Conservation (phyloP, 2,329 filamentous ascomycete species). For the Xylaria sp. region DNA sequence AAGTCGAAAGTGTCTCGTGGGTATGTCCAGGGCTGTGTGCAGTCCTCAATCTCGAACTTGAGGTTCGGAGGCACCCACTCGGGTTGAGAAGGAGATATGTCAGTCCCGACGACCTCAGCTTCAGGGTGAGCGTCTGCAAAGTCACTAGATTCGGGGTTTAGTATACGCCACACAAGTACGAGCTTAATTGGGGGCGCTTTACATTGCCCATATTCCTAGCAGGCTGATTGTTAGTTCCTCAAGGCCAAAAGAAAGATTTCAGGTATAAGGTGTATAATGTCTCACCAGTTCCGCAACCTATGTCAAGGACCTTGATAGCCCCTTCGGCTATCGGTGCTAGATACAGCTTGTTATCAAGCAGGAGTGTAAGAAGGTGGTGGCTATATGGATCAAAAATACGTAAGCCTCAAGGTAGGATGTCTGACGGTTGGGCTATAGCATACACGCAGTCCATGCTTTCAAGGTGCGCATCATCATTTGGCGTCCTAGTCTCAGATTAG, state of each 20-base stretch:
- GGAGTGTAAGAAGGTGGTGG: conserved; percentile 46
- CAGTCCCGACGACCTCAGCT: conserved; percentile 62
- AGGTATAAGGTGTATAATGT: neutral
- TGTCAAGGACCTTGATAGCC: conserved; percentile 49
- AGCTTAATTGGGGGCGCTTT: conserved; percentile 18
- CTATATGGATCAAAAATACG: conserved; percentile 30
- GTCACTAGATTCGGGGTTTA: conserved; percentile 54
- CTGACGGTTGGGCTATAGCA: neutral
- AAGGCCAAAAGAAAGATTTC: neutral
- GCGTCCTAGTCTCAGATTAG: conserved; percentile 34
- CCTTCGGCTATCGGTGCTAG: conserved; percentile 50
- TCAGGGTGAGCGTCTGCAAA: conserved; percentile 57
- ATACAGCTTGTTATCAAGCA: conserved; percentile 49
- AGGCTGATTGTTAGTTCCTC: conserved; percentile 18
- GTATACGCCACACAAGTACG: conserved; percentile 13
- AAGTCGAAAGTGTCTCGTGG: conserved; percentile 58
- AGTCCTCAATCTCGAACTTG: conserved; percentile 72
- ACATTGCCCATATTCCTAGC: conserved; percentile 53
- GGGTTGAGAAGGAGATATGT: conserved; percentile 69
- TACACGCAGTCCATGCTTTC: conserved; percentile 40
- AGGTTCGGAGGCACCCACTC: conserved; percentile 68
- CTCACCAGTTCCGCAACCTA: conserved; percentile 53
- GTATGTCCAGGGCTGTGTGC: conserved; percentile 62
- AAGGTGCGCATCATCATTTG: conserved; percentile 39
- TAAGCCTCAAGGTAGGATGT: conserved; percentile 6